Conservation (phyloP, 352 stramenopile genomes). For the Globisporangium middletonii region DNA sequence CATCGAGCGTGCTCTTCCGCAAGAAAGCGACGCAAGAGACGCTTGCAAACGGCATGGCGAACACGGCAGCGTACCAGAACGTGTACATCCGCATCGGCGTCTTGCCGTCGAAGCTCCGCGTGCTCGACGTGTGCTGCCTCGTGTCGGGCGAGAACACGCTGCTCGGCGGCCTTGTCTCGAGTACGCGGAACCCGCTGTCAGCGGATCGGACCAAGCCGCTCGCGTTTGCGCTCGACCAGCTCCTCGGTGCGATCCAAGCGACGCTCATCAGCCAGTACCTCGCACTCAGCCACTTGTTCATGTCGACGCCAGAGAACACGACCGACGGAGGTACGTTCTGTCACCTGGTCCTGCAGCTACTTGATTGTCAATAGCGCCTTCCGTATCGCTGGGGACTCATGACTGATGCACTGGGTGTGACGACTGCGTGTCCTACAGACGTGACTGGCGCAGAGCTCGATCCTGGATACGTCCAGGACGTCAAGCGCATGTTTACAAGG, state of each 20-base stretch:
- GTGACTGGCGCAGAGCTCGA: conserved; percentile 53
- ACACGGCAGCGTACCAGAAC: conserved; percentile 65
- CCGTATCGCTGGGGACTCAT: background rate
- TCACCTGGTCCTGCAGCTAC: background rate
- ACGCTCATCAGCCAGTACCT: conserved; percentile 65
- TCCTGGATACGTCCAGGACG: conserved; percentile 58
- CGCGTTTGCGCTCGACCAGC: conserved; percentile 51
- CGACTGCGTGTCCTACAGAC: conserved; percentile 12
- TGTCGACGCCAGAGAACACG: conserved; percentile 69
- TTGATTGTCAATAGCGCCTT: background rate
- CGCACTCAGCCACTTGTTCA: conserved; percentile 66
- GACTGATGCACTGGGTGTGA: background rate
- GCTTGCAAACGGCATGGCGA: conserved; percentile 58
- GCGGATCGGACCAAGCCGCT: conserved; percentile 33
- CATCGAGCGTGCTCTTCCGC: conserved; percentile 62
- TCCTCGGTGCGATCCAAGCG: conserved; percentile 63
- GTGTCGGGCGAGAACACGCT: conserved; percentile 64
- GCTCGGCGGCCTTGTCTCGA: conserved; percentile 46
- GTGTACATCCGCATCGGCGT: conserved; percentile 69
- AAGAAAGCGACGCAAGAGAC: conserved; percentile 58
- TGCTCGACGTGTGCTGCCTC: conserved; percentile 60
- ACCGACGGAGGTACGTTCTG: conserved; percentile 36
- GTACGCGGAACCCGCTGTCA: conserved; percentile 26
- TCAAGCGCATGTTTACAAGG: conserved; percentile 51
- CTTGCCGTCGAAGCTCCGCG: conserved; percentile 68